phyloP scores from a whole-genome alignment of 305 asterid genomes.

The Fraxinus latifolia region DNA sequence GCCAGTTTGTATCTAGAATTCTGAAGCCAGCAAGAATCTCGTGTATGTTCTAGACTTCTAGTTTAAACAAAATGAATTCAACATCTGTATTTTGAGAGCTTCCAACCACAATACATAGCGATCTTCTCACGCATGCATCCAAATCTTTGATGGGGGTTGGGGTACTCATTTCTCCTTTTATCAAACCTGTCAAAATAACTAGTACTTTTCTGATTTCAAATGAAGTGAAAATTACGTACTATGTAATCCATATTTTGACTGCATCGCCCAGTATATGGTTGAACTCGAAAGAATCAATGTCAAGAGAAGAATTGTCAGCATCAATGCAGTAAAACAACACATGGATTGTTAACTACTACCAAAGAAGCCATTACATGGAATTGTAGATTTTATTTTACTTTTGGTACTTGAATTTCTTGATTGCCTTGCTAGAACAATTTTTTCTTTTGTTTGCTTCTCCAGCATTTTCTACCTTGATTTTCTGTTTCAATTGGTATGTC shows the following conservation, averaged over 20 bases:
- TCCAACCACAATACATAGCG: too few species aligned
- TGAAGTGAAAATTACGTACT: background rate
- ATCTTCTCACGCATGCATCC: too few species aligned
- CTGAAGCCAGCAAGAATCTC: constrained; percentile 1
- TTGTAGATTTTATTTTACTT: background rate
- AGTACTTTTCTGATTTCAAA: background rate
- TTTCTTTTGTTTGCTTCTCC: background rate
- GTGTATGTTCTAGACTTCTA: constrained; percentile 3
- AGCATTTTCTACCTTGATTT: background rate
- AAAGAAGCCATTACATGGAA: background rate
- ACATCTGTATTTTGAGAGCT: background rate
- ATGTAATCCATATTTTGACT: background rate
- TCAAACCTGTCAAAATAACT: background rate
- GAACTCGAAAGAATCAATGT: background rate
- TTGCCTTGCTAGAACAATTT: background rate
- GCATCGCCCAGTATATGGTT: background rate
- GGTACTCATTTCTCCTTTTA: background rate
- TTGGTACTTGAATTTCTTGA: background rate
- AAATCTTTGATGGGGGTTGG: too few species aligned
- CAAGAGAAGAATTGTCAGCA: background rate
- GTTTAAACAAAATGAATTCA: constrained; percentile 15
- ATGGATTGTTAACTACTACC: background rate
- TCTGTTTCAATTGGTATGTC: background rate
- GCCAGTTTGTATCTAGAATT: background rate
- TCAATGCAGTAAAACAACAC: background rate